Evolutionary conservation across 148 eudicot genomes (phyloP), one percentile per base, ranked within the genome.

Genomic region (Camellia granthamiana): DNA sequence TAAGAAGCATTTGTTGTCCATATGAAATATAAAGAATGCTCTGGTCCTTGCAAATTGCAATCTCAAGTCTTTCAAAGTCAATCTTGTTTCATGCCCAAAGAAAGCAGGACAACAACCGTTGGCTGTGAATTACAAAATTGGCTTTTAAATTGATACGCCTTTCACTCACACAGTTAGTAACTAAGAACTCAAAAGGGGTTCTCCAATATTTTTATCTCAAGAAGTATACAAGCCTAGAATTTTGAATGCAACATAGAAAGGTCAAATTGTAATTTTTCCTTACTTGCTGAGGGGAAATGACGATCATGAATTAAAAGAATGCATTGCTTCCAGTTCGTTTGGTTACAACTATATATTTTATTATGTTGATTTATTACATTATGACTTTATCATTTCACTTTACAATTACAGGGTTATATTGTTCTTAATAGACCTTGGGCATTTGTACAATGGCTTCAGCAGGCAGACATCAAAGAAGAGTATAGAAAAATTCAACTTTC

Each of bases 391-490:
- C 74, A 75, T 76, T 65, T 72, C 54, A 41, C 72, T 67, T 51
- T 19, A 19, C 77, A 14, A 76, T 72, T 78, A 67, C 86, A 96
- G 99, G 99, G 99, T 71, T 94, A 97, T 86, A 92, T 97, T 79
- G 99, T 97, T 74, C 94, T 97, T 55, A 97, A 97, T 84, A 94
- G 99, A 85, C 99, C 99, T 77, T 94, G 98, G 98, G 99, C 99
- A 65, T 97, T 97, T 85, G 99, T 97, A 12, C 99, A 97, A 74
- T 97, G 99, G 99, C 96, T 97, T 86, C 86, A 89, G 86, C 94
- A 94, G 87, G 93, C 99, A 69, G 88, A 97, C 83, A 94, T 97
- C 73, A 87, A 97, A 83, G 99, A 97, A 90, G 99, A 97, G 99
- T 95, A 91, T 42, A 93, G 10, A 75, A 78, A 78, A 54, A 73